phyloP scores from a whole-genome alignment of 345 rosid genomes.

The Aquilaria malaccensis region DNA sequence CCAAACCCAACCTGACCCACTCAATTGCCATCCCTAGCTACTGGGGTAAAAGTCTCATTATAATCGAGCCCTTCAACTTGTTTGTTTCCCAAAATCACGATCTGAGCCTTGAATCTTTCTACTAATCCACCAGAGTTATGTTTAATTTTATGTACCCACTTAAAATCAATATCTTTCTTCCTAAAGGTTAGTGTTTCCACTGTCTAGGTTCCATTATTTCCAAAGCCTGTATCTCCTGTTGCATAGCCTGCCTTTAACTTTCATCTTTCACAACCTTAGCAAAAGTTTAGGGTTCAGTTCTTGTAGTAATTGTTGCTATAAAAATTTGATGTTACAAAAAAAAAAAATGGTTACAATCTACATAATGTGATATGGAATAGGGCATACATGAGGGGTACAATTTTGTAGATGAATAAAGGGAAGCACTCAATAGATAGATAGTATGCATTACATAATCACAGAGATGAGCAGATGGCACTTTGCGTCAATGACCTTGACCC shows the following conservation, averaged over 20 bases:
- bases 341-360: no score
- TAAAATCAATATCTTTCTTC: background rate
- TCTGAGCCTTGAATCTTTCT: background rate
- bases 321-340: no score
- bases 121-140: background rate
- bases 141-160: background rate
- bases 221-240: background rate
- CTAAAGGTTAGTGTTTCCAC: background rate
- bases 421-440: no score
- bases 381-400: no score
- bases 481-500: no score
- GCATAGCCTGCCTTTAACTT: background rate
- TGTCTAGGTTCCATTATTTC: background rate
- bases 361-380: no score
- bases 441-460: no score
- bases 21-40: background rate
- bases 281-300: no score
- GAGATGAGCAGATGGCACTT: no score
- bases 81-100: background rate
- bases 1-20: background rate
- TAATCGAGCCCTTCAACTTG: constrained; percentile 8
- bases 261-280: background rate
- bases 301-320: no score
- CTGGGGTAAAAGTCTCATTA: background rate
- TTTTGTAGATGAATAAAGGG: no score